Evolutionary conservation across 345 rosid genomes (phyloP), one percentile per base, ranked within the genome.

Genomic region (Dipteronia dyeriana): DNA sequence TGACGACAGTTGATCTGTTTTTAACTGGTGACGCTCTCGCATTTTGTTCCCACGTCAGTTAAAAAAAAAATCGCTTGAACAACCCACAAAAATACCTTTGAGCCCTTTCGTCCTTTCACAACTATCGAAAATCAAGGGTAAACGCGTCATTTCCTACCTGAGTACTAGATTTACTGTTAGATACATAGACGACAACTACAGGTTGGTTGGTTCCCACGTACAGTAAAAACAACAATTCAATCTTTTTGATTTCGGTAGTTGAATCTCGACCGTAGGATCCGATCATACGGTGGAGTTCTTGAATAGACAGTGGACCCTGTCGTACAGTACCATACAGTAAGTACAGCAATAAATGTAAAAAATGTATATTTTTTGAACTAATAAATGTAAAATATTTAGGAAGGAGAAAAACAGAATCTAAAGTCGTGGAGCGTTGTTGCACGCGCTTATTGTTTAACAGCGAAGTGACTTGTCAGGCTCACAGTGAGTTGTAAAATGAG

Each of bases 111-210:
- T 14, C 23, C 4, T 5, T 0, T 0, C 3, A 5, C n/a, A 3
- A 62, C 7, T 7, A n/a, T 2, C 26, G 19, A 61, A 66, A 2
- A 8, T 0, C 6, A 47, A 6, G 83, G 84, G 77, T 23, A 20
- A 25, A 23, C 7, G 49, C 45, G 84, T 82, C 76, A 53, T 78
- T 54, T 38, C 3, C 1, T 26, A 8, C 16, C 26, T 26, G 53
- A 25, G 65, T 76, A 64, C 80, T 80, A 78, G 79, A 83, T 84
- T 80, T 76, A 84, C 83, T 84, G 84, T 47, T 81, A 68, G 86
- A 81, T 84, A 61, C 70, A 39, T 45, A 60, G 78, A 70, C 51
- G 76, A 80, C 82, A 31, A 12, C 54, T 67, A 57, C 25, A 34
- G 49, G 12, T 9, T 38, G n/a, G 57, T 53, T 0, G 17, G 72